Percentiles rank a stretch among this genome's conserved stretches.
Evolutionary conservation across 352 stramenopile species (phyloP).

Genomic region (Phytophthora citrophthora): DNA sequence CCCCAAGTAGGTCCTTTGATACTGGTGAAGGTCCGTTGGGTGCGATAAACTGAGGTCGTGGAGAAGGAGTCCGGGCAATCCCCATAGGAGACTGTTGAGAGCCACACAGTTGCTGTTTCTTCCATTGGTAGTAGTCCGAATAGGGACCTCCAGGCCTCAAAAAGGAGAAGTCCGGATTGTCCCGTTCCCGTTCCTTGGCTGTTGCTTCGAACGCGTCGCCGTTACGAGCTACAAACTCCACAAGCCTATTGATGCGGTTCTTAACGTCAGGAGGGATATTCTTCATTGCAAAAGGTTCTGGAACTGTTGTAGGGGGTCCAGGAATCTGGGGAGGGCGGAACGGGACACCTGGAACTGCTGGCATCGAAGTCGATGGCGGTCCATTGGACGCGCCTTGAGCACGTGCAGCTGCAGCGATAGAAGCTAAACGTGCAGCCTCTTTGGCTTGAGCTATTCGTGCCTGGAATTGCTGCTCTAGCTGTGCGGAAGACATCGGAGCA

Average conservation of each 20-base stretch:
- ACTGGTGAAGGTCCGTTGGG: neutral
- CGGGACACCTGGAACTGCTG: conserved; percentile 17
- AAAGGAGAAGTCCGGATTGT: conserved; percentile 69
- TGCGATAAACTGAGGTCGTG: conserved; percentile 3
- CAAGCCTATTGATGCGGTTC: conserved; percentile 61
- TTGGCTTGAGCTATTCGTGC: conserved; percentile 62
- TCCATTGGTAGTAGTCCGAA: conserved; percentile 62
- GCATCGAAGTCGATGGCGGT: conserved; percentile 1
- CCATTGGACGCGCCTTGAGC: conserved; percentile 1
- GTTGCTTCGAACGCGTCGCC: conserved; percentile 62
- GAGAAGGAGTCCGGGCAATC: neutral
- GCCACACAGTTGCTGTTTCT: conserved; percentile 44
- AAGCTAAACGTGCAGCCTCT: conserved; percentile 57
- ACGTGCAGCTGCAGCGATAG: conserved; percentile 45
- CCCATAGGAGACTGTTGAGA: neutral
- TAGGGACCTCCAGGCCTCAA: conserved; percentile 44
- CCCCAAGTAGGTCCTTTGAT: conserved; percentile 15
- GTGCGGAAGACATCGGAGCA: conserved; percentile 19
- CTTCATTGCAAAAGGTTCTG: conserved; percentile 4
- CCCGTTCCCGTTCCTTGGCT: conserved; percentile 43
- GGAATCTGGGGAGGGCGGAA: conserved; percentile 16
- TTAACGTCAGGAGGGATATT: conserved; percentile 43
- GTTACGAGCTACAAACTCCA: conserved; percentile 70
- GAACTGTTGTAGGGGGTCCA: neutral
- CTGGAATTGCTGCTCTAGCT: conserved; percentile 55